phyloP scores from a whole-genome alignment of 1,284 basidiomycete genomes.

The Cystobasidiaceae sp. region DNA sequence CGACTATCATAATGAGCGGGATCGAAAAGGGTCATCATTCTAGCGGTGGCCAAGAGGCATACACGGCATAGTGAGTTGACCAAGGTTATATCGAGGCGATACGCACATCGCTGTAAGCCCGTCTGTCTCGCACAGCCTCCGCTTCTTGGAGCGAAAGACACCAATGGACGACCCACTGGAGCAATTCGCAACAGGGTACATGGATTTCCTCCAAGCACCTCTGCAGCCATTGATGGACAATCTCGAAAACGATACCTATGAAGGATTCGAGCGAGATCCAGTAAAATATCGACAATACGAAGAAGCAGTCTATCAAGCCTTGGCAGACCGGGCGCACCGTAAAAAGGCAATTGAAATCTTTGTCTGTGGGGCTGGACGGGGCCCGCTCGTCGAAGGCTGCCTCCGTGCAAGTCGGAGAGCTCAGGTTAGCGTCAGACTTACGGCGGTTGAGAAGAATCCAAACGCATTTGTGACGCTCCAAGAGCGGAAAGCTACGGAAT shows the following conservation, averaged over 20 bases:
- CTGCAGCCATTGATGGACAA: conserved; percentile 96
- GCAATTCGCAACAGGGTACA: conserved; percentile 84
- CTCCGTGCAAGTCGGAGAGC: conserved; percentile 72
- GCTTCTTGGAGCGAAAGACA: conserved; percentile 41
- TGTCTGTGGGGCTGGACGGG: conserved; percentile 91
- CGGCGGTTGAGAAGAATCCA: conserved; percentile 94
- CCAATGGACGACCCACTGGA: conserved; percentile 66
- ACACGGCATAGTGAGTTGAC: conserved; percentile 65
- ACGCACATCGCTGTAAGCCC: conserved; percentile 49
- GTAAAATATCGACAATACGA: conserved; percentile 95
- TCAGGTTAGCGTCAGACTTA: conserved; percentile 59
- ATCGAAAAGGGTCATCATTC: conserved; percentile 61
- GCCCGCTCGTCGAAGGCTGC: conserved; percentile 83
- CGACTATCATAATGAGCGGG: conserved; percentile 72
- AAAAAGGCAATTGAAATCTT: conserved; percentile 54
- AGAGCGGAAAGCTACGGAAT: conserved; percentile 70
- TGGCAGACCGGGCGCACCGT: conserved; percentile 61
- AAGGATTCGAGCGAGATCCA: conserved; percentile 95
- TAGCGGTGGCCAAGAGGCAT: conserved; percentile 76
- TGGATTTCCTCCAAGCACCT: conserved; percentile 92
- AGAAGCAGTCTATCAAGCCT: conserved; percentile 79
- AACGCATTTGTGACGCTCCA: conserved; percentile 87
- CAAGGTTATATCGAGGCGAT: background rate
- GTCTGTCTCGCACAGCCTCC: conserved; percentile 32
- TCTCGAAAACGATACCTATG: conserved; percentile 87